phyloP scores from a whole-genome alignment of 2,329 filamentous ascomycete species.

The Penicillium sp. region DNA sequence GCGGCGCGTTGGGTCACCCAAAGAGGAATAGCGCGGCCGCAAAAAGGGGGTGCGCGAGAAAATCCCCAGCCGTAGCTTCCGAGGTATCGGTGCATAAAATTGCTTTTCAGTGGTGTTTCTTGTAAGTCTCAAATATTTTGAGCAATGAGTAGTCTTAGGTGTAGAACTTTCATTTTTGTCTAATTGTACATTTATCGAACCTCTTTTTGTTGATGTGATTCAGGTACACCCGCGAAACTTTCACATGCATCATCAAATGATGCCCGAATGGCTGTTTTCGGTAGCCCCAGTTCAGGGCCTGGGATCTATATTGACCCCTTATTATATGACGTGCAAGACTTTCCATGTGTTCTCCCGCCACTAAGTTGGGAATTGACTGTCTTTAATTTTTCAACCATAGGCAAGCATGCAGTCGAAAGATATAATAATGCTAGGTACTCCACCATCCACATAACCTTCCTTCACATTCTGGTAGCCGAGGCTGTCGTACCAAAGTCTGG shows the following conservation, averaged over 20 bases:
- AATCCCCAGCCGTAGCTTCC: conserved; percentile 18
- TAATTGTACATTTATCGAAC: too few relatives aligned
- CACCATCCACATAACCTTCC: not conserved
- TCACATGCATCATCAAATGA: conserved; percentile 5
- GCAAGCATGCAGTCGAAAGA: conserved; percentile 1
- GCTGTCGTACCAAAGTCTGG: not conserved
- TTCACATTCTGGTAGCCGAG: conserved; percentile 1
- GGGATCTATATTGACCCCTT: not conserved
- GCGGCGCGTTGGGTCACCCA: conserved; percentile 24
- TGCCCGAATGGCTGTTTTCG: not conserved
- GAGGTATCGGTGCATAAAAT: conserved; percentile 3
- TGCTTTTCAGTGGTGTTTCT: not conserved
- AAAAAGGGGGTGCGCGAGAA: conserved; percentile 29
- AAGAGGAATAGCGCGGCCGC: conserved; percentile 25
- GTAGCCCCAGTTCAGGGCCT: not conserved
- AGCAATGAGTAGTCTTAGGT: not conserved
- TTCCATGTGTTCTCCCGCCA: not conserved
- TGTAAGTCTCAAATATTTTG: not conserved
- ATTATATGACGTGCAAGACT: not conserved
- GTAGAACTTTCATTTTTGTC: too few relatives aligned
- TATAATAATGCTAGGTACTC: not conserved
- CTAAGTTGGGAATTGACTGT: not conserved
- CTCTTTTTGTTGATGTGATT: not conserved
- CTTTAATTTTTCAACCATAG: not conserved
- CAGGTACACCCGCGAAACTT: not conserved